Base-by-base conservation (phyloP, 768 basidiomycete species). In the Suillus tomentosus region DNA sequence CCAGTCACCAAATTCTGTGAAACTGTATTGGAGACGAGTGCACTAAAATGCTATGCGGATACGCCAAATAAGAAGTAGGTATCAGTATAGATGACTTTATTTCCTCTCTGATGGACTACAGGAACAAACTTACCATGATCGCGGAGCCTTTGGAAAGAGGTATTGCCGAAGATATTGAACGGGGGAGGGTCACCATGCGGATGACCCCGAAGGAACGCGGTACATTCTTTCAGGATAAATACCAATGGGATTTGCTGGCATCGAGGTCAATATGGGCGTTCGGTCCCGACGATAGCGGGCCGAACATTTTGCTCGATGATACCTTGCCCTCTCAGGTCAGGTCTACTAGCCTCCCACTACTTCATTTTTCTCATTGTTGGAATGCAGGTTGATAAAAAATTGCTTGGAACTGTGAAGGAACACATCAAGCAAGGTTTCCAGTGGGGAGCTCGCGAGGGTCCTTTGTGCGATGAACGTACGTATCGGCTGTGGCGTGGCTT, bases 261-360 rank as follows among this genome's bases (percentile, higher is more conserved):
- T 96, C 95, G 51, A 85, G 97, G 64, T 98, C 96, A 69, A 97
- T 99, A 81, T 99, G 97, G 97, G 95, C 97, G 24, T 99, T 99
- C 77, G 97, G 97, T 22, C 97, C 97, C 3, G 95, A 99, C 68
- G 96, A 98, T 53, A 89, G 87, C 66, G 97, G 97, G 0, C 87
- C 96, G 10, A 99, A 99, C 75, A 85, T 96, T 66, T 80, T 99
- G 50, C 79, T 99, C 69, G 96, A 99, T 73, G 97, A 99, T 72
- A 99, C 97, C 2, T 79, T 99, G 19, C 97, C 97, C 4, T 95
- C 92, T 7, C 94, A 96, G 81, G 93, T 92, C 66, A 65, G 79
- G 67, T 63, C 37, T 39, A 37, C 8, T 51, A 9, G 10, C 54
- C 17, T 50, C 15, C 27, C 24, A 40, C 9, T 51, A 31, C 37